These are phyloP conservation scores for Cyphellophora attinorum DNA, from an alignment of 2,329 filamentous ascomycete species.

Conservation along the genomic window DNA sequence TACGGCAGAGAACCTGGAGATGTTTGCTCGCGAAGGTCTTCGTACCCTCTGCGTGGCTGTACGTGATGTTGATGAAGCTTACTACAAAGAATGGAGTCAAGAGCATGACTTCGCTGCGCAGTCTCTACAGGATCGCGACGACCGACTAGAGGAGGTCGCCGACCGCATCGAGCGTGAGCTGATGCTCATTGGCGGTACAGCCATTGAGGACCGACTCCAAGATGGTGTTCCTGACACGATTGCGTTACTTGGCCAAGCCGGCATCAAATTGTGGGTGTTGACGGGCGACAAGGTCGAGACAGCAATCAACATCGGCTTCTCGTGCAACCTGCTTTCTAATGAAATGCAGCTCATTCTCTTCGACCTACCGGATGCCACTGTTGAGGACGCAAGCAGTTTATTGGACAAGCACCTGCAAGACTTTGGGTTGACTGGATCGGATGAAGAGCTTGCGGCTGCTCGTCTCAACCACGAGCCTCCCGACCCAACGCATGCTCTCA, in stretches of 20 bases:
- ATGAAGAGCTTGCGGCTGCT: constrained; percentile 73
- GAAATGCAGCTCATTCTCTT: constrained; percentile 94
- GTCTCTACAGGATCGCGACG: constrained; percentile 75
- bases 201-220: constrained; percentile 93
- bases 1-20: constrained; percentile 89
- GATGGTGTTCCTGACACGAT: constrained; percentile 97
- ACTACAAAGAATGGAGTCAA: constrained; percentile 76
- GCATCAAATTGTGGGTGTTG: constrained; percentile 97
- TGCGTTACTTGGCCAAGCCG: constrained; percentile 76
- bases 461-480: constrained; percentile 79
- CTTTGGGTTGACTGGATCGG: constrained; percentile 74
- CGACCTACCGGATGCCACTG: constrained; percentile 66
- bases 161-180: constrained; percentile 87
- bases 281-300: constrained; percentile 99
- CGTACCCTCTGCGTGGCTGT: constrained; percentile 91
- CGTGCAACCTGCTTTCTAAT: constrained; percentile 93
- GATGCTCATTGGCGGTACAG: constrained; percentile 80
- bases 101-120: constrained; percentile 81
- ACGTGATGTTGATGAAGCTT: constrained; percentile 65
- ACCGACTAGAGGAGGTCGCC: constrained; percentile 82
- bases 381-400: constrained; percentile 55
- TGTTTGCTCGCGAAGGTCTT: constrained; percentile 92
- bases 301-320: constrained; percentile 99
- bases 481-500: constrained; percentile 75
- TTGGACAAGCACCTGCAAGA: constrained; percentile 62